Evolutionary conservation across 2,329 filamentous ascomycete genomes (phyloP).

Genomic region (Sarocladiaceae sp.): DNA sequence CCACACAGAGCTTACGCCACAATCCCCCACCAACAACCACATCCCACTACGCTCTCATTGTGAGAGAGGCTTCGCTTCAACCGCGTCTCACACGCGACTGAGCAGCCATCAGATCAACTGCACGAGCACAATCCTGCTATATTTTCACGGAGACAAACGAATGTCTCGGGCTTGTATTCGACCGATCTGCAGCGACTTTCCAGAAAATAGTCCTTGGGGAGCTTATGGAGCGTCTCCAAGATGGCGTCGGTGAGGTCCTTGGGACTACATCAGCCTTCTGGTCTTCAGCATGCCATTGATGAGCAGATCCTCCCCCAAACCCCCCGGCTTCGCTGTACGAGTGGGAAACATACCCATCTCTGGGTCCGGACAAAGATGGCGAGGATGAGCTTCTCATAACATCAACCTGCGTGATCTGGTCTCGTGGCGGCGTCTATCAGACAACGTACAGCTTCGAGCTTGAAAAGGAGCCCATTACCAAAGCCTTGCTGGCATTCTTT

Average conservation of each 20-base stretch:
- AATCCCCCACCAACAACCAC: background rate
- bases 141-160: too few species aligned
- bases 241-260: slow-evolving; percentile 93
- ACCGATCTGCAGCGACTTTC: too few species aligned
- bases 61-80: background rate
- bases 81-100: background rate
- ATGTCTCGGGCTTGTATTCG: too few species aligned
- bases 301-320: slow-evolving; percentile 73
- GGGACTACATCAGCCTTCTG: slow-evolving; percentile 84
- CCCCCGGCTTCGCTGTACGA: slow-evolving; percentile 63
- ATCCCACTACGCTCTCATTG: background rate
- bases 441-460: slow-evolving; percentile 82
- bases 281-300: slow-evolving; percentile 75
- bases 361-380: slow-evolving; percentile 34
- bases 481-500: slow-evolving; percentile 83
- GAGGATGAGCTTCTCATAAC: slow-evolving; percentile 82
- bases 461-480: slow-evolving; percentile 81
- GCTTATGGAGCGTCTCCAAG: slow-evolving; percentile 29
- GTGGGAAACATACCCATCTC: slow-evolving; percentile 62
- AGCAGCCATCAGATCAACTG: background rate
- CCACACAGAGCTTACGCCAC: background rate
- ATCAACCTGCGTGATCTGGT: slow-evolving; percentile 78
- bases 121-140: background rate
- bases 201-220: background rate
- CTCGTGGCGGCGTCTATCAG: slow-evolving; percentile 76